Evolutionary conservation across 2,329 filamentous ascomycete species (phyloP), one percentile per base, ranked within the genome.

Genomic region (Penicillium oxalicum): DNA sequence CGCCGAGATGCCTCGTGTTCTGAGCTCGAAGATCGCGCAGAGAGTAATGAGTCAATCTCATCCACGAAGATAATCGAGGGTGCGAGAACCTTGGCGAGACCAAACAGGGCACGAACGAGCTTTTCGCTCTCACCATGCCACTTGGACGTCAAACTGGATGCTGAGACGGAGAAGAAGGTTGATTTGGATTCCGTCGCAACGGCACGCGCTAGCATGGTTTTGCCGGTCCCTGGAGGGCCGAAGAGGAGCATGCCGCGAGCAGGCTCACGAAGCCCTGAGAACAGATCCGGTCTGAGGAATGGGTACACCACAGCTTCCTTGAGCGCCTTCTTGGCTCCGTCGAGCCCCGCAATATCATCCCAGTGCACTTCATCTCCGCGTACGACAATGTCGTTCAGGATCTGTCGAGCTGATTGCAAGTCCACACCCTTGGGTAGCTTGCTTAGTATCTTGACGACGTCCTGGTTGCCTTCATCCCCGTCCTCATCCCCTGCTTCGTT

Each of bases 11-110:
- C 89, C 70, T 98, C 93, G 60, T 97, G 88, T 63, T 97, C 93
- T 1, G 88, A 86, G 3, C 68, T 66, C 1, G 84, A 84, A 0
- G 88, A 88, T 44, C 93, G 79, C 12, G 90, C 83, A 0, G 90
- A 95, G 0, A 98, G 77, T 0, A 98, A 74, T 0, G 91, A 95
- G 67, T 98, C 93, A 54, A 98, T 98, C 66, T 98, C 93, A 62
- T 98, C 93, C 4, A 98, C 90, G 59, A 98, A 98, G 50, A 98
- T 97, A 65, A 98, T 97, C 52, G 87, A 93, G 0, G 93, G 93
- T 0, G 93, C 90, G 39, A 97, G 77, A 33, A 83, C 78, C 66
- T 94, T 94, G 4, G 93, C 91, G n/a, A 97, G 74, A 0, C 82
- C 81, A 66, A 98, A 98, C 0, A 98, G 75, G 3, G 93, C 93